Evolutionary conservation across 305 asterid genomes (phyloP).

Genomic region (Ilex paraguariensis): DNA sequence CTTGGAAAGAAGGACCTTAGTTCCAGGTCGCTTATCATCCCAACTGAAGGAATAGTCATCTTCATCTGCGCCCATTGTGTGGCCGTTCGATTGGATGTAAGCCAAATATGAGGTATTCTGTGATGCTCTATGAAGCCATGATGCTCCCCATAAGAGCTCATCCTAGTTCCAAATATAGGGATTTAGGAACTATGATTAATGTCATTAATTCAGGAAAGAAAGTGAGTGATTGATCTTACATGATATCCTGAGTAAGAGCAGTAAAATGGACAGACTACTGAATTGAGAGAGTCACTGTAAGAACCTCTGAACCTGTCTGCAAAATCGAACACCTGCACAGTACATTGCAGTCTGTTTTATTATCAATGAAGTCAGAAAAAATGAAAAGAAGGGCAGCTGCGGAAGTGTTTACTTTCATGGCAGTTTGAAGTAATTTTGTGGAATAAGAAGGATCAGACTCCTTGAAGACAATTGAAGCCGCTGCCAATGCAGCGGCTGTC

Average conservation of each 20-base stretch:
- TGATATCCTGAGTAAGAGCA: slow-evolving; percentile 84
- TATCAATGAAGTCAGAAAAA: neutral
- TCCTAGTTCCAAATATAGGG: slow-evolving; percentile 39
- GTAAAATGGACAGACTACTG: slow-evolving; percentile 81
- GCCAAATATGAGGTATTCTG: slow-evolving; percentile 37
- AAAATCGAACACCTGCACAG: slow-evolving; percentile 66
- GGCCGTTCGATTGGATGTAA: slow-evolving; percentile 70
- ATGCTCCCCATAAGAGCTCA: slow-evolving; percentile 91
- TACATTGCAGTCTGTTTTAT: neutral
- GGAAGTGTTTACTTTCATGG: slow-evolving; percentile 32
- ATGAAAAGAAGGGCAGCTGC: neutral
- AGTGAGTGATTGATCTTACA: slow-evolving; percentile 38
- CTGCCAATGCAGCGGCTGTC: slow-evolving; percentile 88
- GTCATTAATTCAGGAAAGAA: neutral
- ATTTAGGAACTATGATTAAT: neutral
- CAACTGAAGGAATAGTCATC: slow-evolving; percentile 77
- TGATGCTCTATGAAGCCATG: slow-evolving; percentile 88
- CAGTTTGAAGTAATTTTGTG: slow-evolving; percentile 42
- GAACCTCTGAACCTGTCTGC: slow-evolving; percentile 69
- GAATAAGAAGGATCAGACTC: slow-evolving; percentile 73
- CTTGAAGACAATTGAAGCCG: slow-evolving; percentile 75
- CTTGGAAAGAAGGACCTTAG: slow-evolving; percentile 72
- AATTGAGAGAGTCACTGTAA: slow-evolving; percentile 70
- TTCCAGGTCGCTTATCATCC: slow-evolving; percentile 91
- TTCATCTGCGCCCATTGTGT: slow-evolving; percentile 61